Conservation (phyloP, 75 land plant species). For the Cupressus sempervirens region DNA sequence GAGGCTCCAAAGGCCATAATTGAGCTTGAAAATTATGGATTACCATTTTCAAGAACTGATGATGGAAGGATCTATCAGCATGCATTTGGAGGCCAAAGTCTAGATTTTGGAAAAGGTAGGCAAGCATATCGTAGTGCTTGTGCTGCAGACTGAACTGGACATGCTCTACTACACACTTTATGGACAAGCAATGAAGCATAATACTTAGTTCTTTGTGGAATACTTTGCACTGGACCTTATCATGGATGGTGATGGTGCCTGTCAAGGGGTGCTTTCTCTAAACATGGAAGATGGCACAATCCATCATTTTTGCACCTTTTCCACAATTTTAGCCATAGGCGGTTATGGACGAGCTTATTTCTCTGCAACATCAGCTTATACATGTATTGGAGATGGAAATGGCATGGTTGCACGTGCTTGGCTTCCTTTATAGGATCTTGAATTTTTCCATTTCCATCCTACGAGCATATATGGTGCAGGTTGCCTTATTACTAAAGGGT, state of each 20-base stretch:
- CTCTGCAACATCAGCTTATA: conserved; percentile 49
- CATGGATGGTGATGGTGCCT: conserved; percentile 81
- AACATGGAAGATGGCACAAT: conserved; percentile 48
- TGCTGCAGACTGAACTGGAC: conserved; percentile 98
- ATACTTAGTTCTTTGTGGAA: conserved; percentile 98
- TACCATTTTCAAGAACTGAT: conserved; percentile 96
- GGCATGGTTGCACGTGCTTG: conserved; percentile 52
- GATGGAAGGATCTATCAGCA: conserved; percentile 98
- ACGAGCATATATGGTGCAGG: conserved; percentile 99
- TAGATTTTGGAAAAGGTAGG: conserved; percentile 83
- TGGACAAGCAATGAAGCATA: conserved; percentile 95
- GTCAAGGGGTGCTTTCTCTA: conserved; percentile 52
- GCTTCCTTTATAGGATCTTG: conserved; percentile 72
- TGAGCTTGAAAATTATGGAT: conserved; percentile 93
- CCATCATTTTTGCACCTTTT: conserved; percentile 32
- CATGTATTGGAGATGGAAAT: conserved; percentile 56
- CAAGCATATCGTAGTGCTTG: conserved; percentile 99
- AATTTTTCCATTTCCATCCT: conserved; percentile 98
- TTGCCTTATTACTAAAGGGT: conserved; percentile 98
- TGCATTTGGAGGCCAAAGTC: conserved; percentile 99
- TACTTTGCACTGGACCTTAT: conserved; percentile 92
- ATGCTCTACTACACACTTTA: conserved; percentile 95
- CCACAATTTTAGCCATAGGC: conserved; percentile 46
- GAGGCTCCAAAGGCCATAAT: conserved; percentile 98
- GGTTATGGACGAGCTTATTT: conserved; percentile 50